Percentiles rank a stretch among this genome's conserved stretches.
Evolutionary conservation across 345 rosid species (phyloP).

Genomic region (Orychophragmus violaceus): DNA sequence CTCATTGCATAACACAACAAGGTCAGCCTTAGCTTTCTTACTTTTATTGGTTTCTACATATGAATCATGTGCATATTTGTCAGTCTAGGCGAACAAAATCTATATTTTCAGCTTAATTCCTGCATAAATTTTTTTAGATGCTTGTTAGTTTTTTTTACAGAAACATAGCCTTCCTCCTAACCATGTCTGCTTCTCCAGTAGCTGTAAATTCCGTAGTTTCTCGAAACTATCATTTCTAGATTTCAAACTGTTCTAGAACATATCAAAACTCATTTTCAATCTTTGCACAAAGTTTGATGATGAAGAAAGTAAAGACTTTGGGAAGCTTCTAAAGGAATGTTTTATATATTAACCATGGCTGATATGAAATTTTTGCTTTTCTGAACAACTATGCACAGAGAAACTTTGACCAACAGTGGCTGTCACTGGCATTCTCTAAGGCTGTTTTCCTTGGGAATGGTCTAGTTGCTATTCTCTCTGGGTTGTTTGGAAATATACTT

Average conservation of each 20-base stretch:
- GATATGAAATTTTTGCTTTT: neutral
- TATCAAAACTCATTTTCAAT: neutral
- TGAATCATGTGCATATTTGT: neutral
- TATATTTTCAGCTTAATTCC: neutral
- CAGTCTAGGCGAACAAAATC: neutral
- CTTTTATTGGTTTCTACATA: too few species aligned
- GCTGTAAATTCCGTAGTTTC: neutral
- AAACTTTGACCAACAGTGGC: slow-evolving; percentile 86
- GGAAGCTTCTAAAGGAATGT: neutral
- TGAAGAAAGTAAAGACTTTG: slow-evolving; percentile 4
- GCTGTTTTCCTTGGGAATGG: slow-evolving; percentile 93
- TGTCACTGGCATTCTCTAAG: slow-evolving; percentile 82
- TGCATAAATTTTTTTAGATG: neutral
- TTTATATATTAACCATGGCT: neutral
- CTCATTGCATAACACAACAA: slow-evolving; percentile 94
- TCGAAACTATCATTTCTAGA: neutral
- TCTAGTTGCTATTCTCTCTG: slow-evolving; percentile 79
- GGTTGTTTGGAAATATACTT: slow-evolving; percentile 75
- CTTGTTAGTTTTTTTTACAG: neutral
- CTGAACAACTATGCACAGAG: slow-evolving; percentile 38
- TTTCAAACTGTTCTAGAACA: neutral
- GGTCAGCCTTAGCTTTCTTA: slow-evolving; percentile 37
- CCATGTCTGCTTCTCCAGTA: neutral
- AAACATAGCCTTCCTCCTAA: neutral
- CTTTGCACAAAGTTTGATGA: neutral